Conservation (phyloP, 495 filamentous ascomycete genomes). For the Halenospora varia region DNA sequence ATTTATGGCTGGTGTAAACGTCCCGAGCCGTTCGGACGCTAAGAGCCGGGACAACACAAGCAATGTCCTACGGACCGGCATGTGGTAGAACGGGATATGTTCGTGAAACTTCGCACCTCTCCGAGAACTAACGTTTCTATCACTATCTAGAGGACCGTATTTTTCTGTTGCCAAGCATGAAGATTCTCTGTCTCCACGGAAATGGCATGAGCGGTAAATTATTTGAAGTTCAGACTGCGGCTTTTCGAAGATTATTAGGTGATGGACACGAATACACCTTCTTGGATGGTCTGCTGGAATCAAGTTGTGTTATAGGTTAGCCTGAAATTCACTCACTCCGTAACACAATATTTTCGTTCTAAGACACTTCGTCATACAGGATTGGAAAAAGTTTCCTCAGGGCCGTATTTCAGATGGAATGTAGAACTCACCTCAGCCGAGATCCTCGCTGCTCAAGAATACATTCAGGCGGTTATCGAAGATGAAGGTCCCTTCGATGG, state of each 20-base stretch:
- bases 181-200: slow-evolving; percentile 3
- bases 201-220: slow-evolving; percentile 1
- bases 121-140: background rate
- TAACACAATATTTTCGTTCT: background rate
- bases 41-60: no score
- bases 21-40: background rate
- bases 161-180: background rate
- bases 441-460: background rate
- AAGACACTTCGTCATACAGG: background rate
- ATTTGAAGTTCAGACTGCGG: background rate
- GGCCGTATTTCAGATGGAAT: slow-evolving; percentile 1
- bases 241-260: background rate
- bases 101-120: background rate
- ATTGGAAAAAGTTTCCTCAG: slow-evolving; percentile 1
- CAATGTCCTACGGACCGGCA: no score
- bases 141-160: background rate
- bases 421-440: background rate
- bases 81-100: background rate
- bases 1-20: background rate
- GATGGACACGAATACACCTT: background rate
- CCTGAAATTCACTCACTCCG: background rate
- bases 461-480: slow-evolving; percentile 16
- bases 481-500: slow-evolving; percentile 19
- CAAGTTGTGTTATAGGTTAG: slow-evolving; percentile 4
- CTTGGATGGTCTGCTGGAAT: background rate